Conservation (phyloP, 106 monocot genomes). For the Dioscorea alata region DNA sequence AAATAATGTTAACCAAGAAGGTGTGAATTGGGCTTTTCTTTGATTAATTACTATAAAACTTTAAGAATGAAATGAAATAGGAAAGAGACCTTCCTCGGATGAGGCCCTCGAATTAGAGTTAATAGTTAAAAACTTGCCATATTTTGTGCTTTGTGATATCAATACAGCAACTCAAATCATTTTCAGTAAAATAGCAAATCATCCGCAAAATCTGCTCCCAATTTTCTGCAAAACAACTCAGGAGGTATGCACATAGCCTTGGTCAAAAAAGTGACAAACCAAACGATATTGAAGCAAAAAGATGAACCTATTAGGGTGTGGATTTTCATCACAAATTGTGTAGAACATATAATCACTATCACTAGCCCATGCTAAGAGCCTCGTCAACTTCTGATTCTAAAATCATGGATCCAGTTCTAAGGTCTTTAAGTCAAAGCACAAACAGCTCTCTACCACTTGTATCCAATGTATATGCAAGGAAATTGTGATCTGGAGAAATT, state of each 20-base stretch:
- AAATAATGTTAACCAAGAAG: conserved; percentile 8
- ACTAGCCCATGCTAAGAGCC: conserved; percentile 70
- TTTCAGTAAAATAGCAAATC: conserved; percentile 65
- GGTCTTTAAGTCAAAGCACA: conserved; percentile 67
- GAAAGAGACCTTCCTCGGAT: conserved; percentile 92
- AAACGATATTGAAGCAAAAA: no score
- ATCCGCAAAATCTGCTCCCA: conserved; percentile 40
- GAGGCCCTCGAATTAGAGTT: conserved; percentile 91
- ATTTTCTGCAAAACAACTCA: conserved; percentile 33
- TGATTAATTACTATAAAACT: neutral
- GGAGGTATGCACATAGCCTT: neutral
- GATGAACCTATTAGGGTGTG: conserved; percentile 55
- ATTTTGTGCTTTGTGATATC: conserved; percentile 95
- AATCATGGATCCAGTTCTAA: conserved; percentile 43
- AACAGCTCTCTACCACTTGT: conserved; percentile 66
- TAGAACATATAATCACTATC: conserved; percentile 60
- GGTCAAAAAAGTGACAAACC: no score
- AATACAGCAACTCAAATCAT: conserved; percentile 57
- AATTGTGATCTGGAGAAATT: conserved; percentile 86
- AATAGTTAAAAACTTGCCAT: conserved; percentile 83
- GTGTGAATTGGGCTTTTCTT: neutral
- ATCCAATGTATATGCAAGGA: conserved; percentile 92
- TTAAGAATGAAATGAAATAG: conserved; percentile 7
- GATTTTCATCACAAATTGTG: conserved; percentile 83
- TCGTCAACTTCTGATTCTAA: conserved; percentile 36